Evolutionary conservation across 768 basidiomycete species (phyloP).

Genomic region (Trametes elegans): DNA sequence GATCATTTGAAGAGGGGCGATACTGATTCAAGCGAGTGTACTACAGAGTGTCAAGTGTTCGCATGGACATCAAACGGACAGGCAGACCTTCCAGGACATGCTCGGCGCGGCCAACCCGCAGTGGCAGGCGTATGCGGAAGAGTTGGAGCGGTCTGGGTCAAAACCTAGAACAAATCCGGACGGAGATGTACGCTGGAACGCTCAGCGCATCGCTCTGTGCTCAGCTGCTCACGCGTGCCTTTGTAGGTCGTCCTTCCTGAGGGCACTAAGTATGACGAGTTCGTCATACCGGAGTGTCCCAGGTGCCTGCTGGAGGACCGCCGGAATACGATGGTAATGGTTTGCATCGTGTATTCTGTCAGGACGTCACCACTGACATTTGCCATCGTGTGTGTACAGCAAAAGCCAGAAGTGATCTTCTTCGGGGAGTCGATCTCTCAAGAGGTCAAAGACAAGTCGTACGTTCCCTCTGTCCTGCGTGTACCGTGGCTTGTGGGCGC

Average conservation of each 20-base stretch:
- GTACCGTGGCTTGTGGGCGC: background rate
- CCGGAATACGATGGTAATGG: conserved; percentile 55
- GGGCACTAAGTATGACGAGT: conserved; percentile 73
- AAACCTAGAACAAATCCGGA: conserved; percentile 86
- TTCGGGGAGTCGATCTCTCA: conserved; percentile 86
- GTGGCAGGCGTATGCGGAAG: conserved; percentile 71
- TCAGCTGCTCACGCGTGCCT: background rate
- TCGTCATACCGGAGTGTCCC: conserved; percentile 77
- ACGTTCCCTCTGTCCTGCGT: conserved; percentile 26
- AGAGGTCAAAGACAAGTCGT: conserved; percentile 70
- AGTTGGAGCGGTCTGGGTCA: conserved; percentile 54
- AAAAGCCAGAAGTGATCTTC: conserved; percentile 82
- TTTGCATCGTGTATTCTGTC: background rate
- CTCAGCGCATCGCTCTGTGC: background rate
- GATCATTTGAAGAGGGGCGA: too few relatives aligned
- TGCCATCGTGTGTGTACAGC: conserved; percentile 35
- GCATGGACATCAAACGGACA: conserved; percentile 63
- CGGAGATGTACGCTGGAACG: conserved; percentile 73
- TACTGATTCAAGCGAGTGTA: too few relatives aligned
- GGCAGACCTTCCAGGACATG: conserved; percentile 71
- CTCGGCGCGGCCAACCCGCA: conserved; percentile 72
- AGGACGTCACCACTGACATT: background rate
- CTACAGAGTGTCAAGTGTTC: conserved; percentile 80
- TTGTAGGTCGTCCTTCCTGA: conserved; percentile 69
- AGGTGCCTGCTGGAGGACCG: conserved; percentile 59